Evolutionary conservation across 2,329 filamentous ascomycete species (phyloP), one percentile per base, ranked within the genome.

Genomic region (Cladosporium sp.): DNA sequence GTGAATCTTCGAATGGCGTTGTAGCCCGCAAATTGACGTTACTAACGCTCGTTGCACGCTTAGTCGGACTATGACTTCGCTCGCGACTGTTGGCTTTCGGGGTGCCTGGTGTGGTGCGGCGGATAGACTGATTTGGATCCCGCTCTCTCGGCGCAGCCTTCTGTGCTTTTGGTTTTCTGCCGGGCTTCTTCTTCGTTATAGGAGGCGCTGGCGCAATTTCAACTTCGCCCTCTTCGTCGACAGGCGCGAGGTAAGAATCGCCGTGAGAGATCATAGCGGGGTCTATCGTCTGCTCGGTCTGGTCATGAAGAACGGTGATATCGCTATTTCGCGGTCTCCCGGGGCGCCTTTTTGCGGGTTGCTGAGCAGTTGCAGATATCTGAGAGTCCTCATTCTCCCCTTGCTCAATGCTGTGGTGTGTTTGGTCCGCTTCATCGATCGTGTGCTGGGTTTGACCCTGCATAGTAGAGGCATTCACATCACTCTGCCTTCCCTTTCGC

Each of bases 1-100:
- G 73, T 20, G 70, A 73, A 47, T 83, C 76, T 36, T 70, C 67
- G 12, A 63, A 61, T 6, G 70, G 70, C 19, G 69, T 72, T 22
- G 58, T 61, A 11, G 67, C 63, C 40, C 70, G 69, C 6, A 70
- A 58, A 38, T 62, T 58, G 18, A 67, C 64, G 40, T 68, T 64
- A 53, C 61, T 65, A 51, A 64, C 61, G n/a, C 53, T 54, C 15
- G 22, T 30, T 39, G 47, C 41, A 15, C 50, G 50, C 39, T 56
- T 55, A 6, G 39, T 37, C 47, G 47, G 47, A 39, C 39, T 50
- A 40, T 13, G 37, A 15, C 17, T 22, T 36, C 32, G 13, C 7
- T 22, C 17, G 20, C 47, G 47, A 20, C 29, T 30, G n/a, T 27
- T 18, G 27, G 27, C 29, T 27, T 55, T 57, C 15, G 57, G 56